Conservation (phyloP, 441 rosid species). For the Omphalea diandra region DNA sequence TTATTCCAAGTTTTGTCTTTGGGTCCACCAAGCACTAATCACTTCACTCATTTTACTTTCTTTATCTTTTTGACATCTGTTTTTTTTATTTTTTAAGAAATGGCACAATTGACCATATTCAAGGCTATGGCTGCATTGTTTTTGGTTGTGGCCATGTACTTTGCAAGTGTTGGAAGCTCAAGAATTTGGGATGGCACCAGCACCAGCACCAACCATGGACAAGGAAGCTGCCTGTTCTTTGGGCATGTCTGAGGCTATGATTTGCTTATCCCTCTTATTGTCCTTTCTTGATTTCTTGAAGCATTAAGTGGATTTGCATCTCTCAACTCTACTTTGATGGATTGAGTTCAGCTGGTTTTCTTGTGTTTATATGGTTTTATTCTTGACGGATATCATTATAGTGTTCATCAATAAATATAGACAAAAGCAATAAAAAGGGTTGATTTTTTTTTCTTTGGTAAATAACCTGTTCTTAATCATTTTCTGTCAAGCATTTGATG, state of each 20-base stretch:
- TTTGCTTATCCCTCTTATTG: slow-evolving; percentile 25
- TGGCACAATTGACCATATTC: slow-evolving; percentile 6
- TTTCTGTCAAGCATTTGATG: too few relatives aligned
- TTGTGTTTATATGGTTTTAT: background rate
- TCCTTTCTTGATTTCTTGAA: slow-evolving; percentile 25
- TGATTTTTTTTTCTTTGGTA: too few relatives aligned
- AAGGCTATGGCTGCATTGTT: slow-evolving; percentile 6
- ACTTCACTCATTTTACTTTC: background rate
- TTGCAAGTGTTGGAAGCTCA: slow-evolving; percentile 20
- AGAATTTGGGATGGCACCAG: slow-evolving; percentile 20
- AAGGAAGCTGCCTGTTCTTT: slow-evolving; percentile 25
- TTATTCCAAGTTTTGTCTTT: background rate
- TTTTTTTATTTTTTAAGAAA: background rate
- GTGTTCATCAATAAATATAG: background rate
- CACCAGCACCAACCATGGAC: slow-evolving; percentile 23
- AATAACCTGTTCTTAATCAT: too few relatives aligned
- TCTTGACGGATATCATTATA: background rate
- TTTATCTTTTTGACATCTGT: background rate
- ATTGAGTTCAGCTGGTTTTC: background rate
- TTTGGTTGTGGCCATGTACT: slow-evolving; percentile 14
- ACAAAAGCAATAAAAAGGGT: background rate
- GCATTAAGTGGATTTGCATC: slow-evolving; percentile 1
- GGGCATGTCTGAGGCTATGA: slow-evolving; percentile 21
- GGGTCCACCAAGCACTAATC: background rate
- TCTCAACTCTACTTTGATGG: background rate